Evolutionary conservation across 176 grass and related monocot species (phyloP).

Genomic region (Hordeum marinum): DNA sequence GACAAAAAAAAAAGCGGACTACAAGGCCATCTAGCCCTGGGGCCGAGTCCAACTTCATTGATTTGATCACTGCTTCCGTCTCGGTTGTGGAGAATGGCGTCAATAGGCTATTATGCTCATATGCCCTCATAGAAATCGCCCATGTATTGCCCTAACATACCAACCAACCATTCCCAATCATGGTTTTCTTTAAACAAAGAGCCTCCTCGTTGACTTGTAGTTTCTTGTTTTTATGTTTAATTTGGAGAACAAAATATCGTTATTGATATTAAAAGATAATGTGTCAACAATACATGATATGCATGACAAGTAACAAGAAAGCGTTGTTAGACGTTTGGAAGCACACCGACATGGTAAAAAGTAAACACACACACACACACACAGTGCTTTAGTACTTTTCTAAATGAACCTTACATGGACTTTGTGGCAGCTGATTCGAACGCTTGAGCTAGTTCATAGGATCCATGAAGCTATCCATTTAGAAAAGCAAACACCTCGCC

Average conservation of each 20-base stretch:
- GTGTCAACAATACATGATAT: neutral
- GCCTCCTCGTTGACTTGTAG: neutral
- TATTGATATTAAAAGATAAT: neutral
- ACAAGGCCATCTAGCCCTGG: too few species aligned
- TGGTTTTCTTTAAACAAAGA: too few species aligned
- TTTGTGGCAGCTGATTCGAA: neutral
- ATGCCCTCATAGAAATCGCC: too few species aligned
- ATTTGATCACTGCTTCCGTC: too few species aligned
- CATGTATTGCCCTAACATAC: too few species aligned
- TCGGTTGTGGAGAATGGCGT: too few species aligned
- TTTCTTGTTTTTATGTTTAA: neutral
- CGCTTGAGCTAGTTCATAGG: neutral
- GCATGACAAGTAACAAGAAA: neutral
- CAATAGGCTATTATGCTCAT: too few species aligned
- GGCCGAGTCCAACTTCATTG: too few species aligned
- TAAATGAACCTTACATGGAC: neutral
- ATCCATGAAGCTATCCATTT: neutral
- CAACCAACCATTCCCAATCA: too few species aligned
- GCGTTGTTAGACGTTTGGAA: neutral
- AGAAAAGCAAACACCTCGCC: neutral
- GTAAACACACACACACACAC: too few species aligned
- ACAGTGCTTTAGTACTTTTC: neutral
- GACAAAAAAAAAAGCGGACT: too few species aligned
- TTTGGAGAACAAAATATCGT: neutral
- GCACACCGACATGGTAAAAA: neutral